phyloP scores from a whole-genome alignment of 768 basidiomycete genomes.

The Leucogyrophana mollusca region DNA sequence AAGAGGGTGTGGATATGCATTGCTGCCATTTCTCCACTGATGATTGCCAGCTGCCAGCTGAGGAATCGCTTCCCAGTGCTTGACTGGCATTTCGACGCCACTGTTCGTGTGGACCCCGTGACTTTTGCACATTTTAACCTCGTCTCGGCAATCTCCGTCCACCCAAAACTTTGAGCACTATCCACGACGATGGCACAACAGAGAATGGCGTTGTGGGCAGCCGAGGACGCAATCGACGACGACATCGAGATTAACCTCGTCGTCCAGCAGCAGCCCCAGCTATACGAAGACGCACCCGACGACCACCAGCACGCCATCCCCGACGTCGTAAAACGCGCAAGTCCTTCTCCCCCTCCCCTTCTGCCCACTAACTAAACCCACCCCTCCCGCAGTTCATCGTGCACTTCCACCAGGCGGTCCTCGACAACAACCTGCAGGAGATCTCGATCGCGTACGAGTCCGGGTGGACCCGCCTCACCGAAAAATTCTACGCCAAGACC shows the following conservation, averaged over 20 bases:
- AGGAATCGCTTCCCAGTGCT: too few relatives aligned
- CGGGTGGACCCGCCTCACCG: constrained; percentile 95
- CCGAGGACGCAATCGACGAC: constrained; percentile 79
- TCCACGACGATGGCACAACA: constrained; percentile 64
- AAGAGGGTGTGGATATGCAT: too few relatives aligned
- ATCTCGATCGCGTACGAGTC: constrained; percentile 95
- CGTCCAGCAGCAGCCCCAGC: too few relatives aligned
- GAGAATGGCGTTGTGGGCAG: constrained; percentile 70
- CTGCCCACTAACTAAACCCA: background rate
- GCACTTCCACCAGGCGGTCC: constrained; percentile 90
- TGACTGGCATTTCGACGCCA: too few relatives aligned
- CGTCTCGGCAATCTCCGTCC: too few relatives aligned
- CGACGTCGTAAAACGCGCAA: constrained; percentile 84
- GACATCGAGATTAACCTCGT: constrained; percentile 69
- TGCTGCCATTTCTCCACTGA: too few relatives aligned
- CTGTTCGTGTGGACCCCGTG: too few relatives aligned
- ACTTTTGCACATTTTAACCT: too few relatives aligned
- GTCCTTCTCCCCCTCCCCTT: constrained; percentile 18
- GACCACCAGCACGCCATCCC: too few relatives aligned
- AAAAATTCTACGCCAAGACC: constrained; percentile 90
- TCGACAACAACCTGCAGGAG: constrained; percentile 86
- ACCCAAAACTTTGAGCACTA: too few relatives aligned
- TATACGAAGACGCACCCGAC: too few relatives aligned
- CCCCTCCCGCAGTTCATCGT: constrained; percentile 74
- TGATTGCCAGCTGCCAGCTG: too few relatives aligned